phyloP scores from a whole-genome alignment of 371 early-diverging fungal species.

The Saksenaea vasiformis region DNA sequence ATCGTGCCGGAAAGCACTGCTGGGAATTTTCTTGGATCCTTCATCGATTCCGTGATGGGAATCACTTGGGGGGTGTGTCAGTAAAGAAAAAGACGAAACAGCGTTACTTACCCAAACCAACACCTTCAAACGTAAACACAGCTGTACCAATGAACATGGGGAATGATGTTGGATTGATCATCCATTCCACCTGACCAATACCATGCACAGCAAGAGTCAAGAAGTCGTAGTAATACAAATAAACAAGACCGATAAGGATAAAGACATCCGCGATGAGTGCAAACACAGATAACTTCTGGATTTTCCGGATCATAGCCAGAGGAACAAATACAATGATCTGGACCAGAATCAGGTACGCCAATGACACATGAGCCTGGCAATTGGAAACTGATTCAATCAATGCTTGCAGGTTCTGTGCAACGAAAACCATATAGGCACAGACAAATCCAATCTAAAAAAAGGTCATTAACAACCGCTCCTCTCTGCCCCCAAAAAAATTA shows the following conservation, averaged over 20 bases:
- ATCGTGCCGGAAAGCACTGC: conserved; percentile 71
- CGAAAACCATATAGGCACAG: conserved; percentile 87
- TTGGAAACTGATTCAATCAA: conserved; percentile 63
- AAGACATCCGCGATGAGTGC: conserved; percentile 85
- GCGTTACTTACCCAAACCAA: conserved; percentile 63
- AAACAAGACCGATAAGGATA: conserved; percentile 77
- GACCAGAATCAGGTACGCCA: conserved; percentile 59
- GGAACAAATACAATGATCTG: conserved; percentile 81
- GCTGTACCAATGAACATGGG: conserved; percentile 87
- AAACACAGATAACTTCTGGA: conserved; percentile 75
- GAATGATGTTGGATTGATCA: conserved; percentile 71
- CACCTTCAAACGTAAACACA: conserved; percentile 89
- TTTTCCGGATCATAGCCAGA: conserved; percentile 79
- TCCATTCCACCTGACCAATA: conserved; percentile 60
- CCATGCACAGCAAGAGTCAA: conserved; percentile 58
- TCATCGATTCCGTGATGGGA: conserved; percentile 76
- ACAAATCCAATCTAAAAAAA: conserved; percentile 73
- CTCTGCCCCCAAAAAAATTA: not conserved
- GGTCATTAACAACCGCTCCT: not conserved
- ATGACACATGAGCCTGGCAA: conserved; percentile 43
- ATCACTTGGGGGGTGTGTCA: conserved; percentile 37
- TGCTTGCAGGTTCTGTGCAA: conserved; percentile 80
- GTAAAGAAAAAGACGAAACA: not conserved
- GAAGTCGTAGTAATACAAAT: conserved; percentile 75
- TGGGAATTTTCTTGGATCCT: conserved; percentile 77